Base-by-base conservation (phyloP, 169 alveolate species). In the Cytauxzoon felis region DNA sequence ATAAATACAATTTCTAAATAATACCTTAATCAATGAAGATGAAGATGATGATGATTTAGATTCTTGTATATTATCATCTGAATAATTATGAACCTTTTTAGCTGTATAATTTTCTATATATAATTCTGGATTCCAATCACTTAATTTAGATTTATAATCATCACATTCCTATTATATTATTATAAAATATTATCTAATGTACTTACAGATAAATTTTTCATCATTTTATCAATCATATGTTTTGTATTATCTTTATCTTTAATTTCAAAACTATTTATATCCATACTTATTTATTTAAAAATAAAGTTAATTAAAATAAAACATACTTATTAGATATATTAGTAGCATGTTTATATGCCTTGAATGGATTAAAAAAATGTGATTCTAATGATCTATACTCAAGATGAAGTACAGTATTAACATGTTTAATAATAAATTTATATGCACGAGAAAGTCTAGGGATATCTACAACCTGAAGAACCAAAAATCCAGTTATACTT, bases 291-390 rank as follows among this genome's bases (percentile, higher is more conserved):
- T 26, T n/a, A 36, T 33, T 1, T 27, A 19, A 11, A n/a, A n/a
- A n/a, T n/a, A n/a, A n/a, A 6, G 6, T 7, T 27, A 19, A 54
- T 54, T 7, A 54, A 3, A n/a, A 52, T 16, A 11, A 52, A 52
- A 23, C 4, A 16, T 56, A 56, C 66, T 38, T 64, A 24, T 47
- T 42, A 61, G 36, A n/a, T n/a, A 59, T 26, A 30, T 70, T 57
- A 32, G 60, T 24, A 38, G 23, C n/a, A 72, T 73, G 84, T n/a
- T 23, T 51, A 16, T 73, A 73, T 11, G 84, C 58, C 63, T 73
- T 73, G 61, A 73, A 73, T 13, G 84, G 84, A 71, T 73, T 80
- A 71, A 73, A 73, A 33, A 73, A 73, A 64, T 73, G 84, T 27
- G 68, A 43, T 53, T 62, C 70, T 4, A 63, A 34, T 41, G 84